These are phyloP conservation scores for Trichoderma hamatum DNA, from an alignment of 2,329 filamentous ascomycete genomes.

Conservation along the genomic window DNA sequence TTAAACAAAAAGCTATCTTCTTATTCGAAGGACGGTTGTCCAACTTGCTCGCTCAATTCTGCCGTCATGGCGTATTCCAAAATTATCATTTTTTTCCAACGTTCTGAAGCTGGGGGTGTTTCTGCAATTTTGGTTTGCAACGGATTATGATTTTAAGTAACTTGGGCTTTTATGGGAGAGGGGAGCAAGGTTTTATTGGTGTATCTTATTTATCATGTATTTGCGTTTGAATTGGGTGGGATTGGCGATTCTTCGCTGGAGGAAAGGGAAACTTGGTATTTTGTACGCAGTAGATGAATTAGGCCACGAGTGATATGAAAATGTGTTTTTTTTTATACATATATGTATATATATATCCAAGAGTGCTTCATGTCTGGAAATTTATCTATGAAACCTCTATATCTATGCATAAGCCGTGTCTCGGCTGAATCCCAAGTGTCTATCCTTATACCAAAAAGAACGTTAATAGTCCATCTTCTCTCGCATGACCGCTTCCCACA, in stretches of 20 bases:
- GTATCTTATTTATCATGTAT: conserved; percentile 5
- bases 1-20: not conserved
- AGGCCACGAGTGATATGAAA: conserved; percentile 19
- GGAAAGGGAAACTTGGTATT: conserved; percentile 14
- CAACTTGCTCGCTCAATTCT: not conserved
- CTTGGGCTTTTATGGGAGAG: not conserved
- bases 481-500: not conserved
- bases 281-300: not conserved
- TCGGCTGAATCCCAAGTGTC: not conserved
- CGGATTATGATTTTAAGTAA: not conserved
- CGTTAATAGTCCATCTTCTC: not conserved
- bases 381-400: conserved; percentile 3
- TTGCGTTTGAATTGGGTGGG: conserved; percentile 1
- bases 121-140: not conserved
- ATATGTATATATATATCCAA: not conserved
- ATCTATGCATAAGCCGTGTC: conserved; percentile 8
- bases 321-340: not conserved
- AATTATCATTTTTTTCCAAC: not conserved
- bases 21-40: not conserved
- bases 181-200: not conserved
- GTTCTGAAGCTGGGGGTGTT: not conserved
- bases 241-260: not conserved
- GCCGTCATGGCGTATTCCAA: not conserved
- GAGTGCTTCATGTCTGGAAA: not conserved
- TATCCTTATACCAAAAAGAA: not conserved